Base-by-base conservation (phyloP, 495 filamentous ascomycete genomes). In the Penicillium goetzii region DNA sequence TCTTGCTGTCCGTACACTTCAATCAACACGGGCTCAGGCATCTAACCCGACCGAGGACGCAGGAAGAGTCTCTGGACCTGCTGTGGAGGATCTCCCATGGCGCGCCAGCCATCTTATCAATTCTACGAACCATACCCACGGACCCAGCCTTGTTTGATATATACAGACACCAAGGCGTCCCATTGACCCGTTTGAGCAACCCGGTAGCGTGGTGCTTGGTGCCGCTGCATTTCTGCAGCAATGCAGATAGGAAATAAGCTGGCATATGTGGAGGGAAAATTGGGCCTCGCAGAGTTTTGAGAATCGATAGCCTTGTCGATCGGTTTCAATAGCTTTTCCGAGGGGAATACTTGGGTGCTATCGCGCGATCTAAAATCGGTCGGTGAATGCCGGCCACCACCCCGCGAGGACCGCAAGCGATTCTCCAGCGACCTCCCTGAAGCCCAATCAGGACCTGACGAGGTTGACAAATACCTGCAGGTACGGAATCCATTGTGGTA, bases 381-480 rank as follows among this genome's bases (percentile, higher is more conserved):
- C 23, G 26, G n/a, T 51, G 47, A 51, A 51, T 11, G 4, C 47
- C 47, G 25, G 6, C 4, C 11, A 28, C 47, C 23, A 15, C 47
- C 25, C 23, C 47, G 47, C 43, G 43, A 23, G 3, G 19, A 9
- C 43, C 43, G 19, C 43, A 47, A 47, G 19, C n/a, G 19, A 47
- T 9, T 47, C 21, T 47, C 21, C 43, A 28, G 47, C 12, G 9
- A 9, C 25, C 47, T 51, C 21, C 43, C 14, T 9, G 4, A 9
- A 30, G 52, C 30, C 52, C 52, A 55, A 55, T 55, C 52, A 55
- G 17, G n/a, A 36, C n/a, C 30, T 33, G 28, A 55, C 8, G 52
- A 36, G 17, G n/a, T 32, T 55, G 52, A 55, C 52, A 55, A 55
- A 55, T 55, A 55, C 52, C 10, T 55, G 52, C 28, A 36, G n/a